These are phyloP conservation scores for Neurospora sp. DNA, from an alignment of 495 filamentous ascomycete species.

Conservation along the genomic window DNA sequence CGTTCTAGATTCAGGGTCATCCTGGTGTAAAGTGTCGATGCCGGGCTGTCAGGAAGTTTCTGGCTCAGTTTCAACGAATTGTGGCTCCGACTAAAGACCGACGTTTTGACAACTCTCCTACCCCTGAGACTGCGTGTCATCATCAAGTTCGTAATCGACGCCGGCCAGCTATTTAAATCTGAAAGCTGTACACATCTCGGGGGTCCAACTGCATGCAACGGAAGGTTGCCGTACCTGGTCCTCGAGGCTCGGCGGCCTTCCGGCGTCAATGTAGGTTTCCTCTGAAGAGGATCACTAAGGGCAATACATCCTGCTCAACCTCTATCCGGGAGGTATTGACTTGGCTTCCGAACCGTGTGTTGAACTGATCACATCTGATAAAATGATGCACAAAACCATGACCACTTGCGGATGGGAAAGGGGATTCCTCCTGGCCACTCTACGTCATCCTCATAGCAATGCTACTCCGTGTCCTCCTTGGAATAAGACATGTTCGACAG, in stretches of 20 bases:
- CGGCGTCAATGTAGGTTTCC: neutral
- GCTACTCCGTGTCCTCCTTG: neutral
- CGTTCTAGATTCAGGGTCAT: neutral
- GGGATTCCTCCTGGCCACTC: neutral
- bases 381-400: neutral
- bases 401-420: neutral
- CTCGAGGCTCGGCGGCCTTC: neutral
- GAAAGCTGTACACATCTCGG: neutral
- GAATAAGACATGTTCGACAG: neutral
- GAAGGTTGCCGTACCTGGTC: neutral
- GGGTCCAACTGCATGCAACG: neutral
- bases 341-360: neutral
- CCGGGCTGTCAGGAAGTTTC: neutral
- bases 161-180: neutral
- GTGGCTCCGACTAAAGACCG: neutral
- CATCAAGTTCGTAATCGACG: neutral
- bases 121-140: neutral
- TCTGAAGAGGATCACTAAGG: neutral
- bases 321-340: neutral
- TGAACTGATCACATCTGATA: neutral
- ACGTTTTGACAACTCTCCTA: neutral
- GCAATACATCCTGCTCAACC: neutral
- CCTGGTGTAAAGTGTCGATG: neutral
- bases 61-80: neutral
- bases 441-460: neutral